phyloP scores from a whole-genome alignment of 75 land plant genomes.

The Pinus taeda region DNA sequence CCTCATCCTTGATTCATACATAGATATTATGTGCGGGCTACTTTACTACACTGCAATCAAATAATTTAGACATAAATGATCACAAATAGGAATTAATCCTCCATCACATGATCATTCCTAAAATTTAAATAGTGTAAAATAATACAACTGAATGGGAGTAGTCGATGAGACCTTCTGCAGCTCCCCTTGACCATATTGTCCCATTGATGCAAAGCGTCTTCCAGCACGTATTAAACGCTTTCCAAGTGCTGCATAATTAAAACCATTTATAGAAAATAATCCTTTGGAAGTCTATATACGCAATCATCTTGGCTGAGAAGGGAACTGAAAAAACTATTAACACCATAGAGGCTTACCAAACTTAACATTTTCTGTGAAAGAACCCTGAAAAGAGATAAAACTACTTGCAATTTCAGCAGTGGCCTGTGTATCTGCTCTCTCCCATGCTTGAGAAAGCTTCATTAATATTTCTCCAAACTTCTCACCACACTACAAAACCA shows the following conservation, averaged over 20 bases:
- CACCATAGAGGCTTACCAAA: slow-evolving; percentile 29
- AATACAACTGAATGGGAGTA: slow-evolving; percentile 10
- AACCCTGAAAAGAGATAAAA: slow-evolving; percentile 39
- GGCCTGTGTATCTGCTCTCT: slow-evolving; percentile 71
- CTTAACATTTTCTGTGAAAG: slow-evolving; percentile 38
- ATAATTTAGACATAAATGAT: too few relatives aligned
- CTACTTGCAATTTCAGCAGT: slow-evolving; percentile 34
- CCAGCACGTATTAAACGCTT: slow-evolving; percentile 71
- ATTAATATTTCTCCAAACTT: slow-evolving; percentile 67
- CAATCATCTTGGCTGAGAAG: background rate
- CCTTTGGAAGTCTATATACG: background rate
- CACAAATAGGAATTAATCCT: too few relatives aligned
- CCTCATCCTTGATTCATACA: too few relatives aligned
- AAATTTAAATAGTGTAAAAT: background rate
- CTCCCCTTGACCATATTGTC: slow-evolving; percentile 85
- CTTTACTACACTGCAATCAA: too few relatives aligned
- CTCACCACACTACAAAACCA: slow-evolving; percentile 68
- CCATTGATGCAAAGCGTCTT: slow-evolving; percentile 71
- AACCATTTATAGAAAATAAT: background rate
- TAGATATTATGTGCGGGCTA: too few relatives aligned
- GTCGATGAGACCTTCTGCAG: slow-evolving; percentile 52
- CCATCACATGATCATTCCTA: too few relatives aligned
- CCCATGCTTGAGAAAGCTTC: slow-evolving; percentile 77
- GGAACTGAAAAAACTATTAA: background rate
- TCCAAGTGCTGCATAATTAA: slow-evolving; percentile 49